Base-by-base conservation (phyloP, 2,329 filamentous ascomycete species). In the Capronia epimyces region DNA sequence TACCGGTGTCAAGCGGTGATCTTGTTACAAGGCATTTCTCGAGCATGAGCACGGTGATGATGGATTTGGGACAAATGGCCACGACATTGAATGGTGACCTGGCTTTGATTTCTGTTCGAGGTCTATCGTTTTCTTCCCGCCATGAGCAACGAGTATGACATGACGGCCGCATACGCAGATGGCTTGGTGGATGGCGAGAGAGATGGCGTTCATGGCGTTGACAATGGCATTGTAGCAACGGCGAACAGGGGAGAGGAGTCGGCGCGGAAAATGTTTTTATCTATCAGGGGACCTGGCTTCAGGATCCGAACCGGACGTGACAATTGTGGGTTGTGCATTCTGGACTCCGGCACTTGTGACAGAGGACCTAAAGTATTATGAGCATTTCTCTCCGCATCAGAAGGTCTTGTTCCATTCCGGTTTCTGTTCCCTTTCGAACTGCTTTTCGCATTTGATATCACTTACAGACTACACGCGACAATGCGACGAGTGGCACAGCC, bases 1-100 rank as follows among this genome's bases (percentile, higher is more conserved):
- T 13, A 41, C 53, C 22, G 40, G 48, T 37, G 55, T 57, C 21
- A 57, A 57, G 49, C 52, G 55, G 41, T 57, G 50, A 53, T 54
- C 24, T 9, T 34, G 12, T 13, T 29, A 20, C 20, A 13, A 18
- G 8, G 8, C 18, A 5, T 9, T 37, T 37, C 34, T 27, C 40
- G 41, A 43, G 7, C 21, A 43, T 29, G 40, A 18, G 4, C 13
- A 44, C 20, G 43, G 37, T 37, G 43, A 37, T 25, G 27, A 46
- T 18, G 39, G 22, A 24, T 42, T 42, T 42, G 39, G 39, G 4
- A 39, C 15, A 20, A 39, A 39, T 15, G n/a, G 29, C n/a, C 29
- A 32, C 29, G n/a, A 12, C 29, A 32, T 32, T 32, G 7, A 12
- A 32, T 9, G 12, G 12, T 32, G 29, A 32, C n/a, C 7, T 32